phyloP scores from a whole-genome alignment of 202 grass and related monocot species.

The Digitaria exilis region DNA sequence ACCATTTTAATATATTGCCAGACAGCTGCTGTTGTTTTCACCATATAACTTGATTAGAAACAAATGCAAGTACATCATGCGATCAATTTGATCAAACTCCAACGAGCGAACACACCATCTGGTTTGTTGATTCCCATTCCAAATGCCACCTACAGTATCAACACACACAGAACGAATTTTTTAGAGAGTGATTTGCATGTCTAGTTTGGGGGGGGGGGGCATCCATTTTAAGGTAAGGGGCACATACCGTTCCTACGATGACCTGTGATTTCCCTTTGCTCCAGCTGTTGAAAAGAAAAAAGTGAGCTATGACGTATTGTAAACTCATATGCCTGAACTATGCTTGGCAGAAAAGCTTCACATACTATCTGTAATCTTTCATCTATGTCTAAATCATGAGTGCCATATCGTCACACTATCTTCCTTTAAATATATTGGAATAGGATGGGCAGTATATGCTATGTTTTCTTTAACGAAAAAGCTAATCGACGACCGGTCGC shows the following conservation, averaged over 20 bases:
- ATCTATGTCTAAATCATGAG: neutral
- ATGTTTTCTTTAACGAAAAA: neutral
- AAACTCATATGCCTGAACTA: neutral
- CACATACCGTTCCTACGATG: slow-evolving; percentile 82
- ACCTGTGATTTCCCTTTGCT: slow-evolving; percentile 91
- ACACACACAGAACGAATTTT: neutral
- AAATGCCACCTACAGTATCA: slow-evolving; percentile 78
- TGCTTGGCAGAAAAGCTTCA: neutral
- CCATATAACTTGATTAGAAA: slow-evolving; percentile 32
- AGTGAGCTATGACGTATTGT: neutral
- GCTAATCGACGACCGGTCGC: too few species aligned
- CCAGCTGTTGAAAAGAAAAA: slow-evolving; percentile 68
- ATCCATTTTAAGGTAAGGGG: neutral
- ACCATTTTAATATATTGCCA: slow-evolving; percentile 6
- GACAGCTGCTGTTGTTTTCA: neutral
- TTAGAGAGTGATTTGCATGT: neutral
- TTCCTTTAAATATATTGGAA: neutral
- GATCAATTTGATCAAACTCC: slow-evolving; percentile 35
- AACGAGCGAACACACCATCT: slow-evolving; percentile 67
- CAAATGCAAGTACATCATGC: slow-evolving; percentile 14
- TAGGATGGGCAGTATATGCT: neutral
- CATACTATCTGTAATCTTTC: neutral
- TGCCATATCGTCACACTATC: too few species aligned
- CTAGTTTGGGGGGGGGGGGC: neutral
- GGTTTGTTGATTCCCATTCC: slow-evolving; percentile 99